These are phyloP conservation scores for Exsudoporus frostii DNA, from an alignment of 768 basidiomycete genomes.

Conservation along the genomic window DNA sequence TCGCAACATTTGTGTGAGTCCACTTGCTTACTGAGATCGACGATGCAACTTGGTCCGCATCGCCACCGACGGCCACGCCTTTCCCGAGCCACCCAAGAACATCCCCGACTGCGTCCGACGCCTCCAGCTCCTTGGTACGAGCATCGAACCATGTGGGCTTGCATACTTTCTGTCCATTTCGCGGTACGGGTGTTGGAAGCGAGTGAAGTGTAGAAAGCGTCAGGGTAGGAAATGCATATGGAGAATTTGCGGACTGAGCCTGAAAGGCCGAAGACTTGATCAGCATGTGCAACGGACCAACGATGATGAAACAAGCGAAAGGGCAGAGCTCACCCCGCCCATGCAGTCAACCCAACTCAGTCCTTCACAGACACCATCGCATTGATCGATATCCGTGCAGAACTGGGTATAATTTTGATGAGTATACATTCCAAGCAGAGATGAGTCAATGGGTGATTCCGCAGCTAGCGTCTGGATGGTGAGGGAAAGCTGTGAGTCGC, in stretches of 20 bases:
- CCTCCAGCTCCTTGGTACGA: constrained; percentile 54
- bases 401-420: constrained; percentile 94
- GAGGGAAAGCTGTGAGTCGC: not conserved
- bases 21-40: constrained; percentile 39
- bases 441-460: constrained; percentile 88
- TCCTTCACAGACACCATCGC: constrained; percentile 64
- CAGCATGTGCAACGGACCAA: not conserved
- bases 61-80: constrained; percentile 16
- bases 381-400: constrained; percentile 74
- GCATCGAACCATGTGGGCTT: constrained; percentile 86
- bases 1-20: constrained; percentile 48
- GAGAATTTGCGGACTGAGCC: constrained; percentile 60
- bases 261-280: constrained; percentile 23
- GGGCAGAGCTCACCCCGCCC: constrained; percentile 45
- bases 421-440: constrained; percentile 82
- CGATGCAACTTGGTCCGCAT: constrained; percentile 1
- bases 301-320: not conserved
- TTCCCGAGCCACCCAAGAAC: constrained; percentile 54
- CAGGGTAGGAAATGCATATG: constrained; percentile 83
- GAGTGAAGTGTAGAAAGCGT: constrained; percentile 82
- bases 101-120: constrained; percentile 55
- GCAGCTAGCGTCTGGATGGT: constrained; percentile 60
- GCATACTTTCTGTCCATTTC: constrained; percentile 75
- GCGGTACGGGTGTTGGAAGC: constrained; percentile 80
- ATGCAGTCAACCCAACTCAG: constrained; percentile 75